Percentiles rank a stretch among this genome's conserved stretches.
Conservation (phyloP, 2,329 filamentous ascomycete genomes). For the Colletotrichum destructivum region DNA sequence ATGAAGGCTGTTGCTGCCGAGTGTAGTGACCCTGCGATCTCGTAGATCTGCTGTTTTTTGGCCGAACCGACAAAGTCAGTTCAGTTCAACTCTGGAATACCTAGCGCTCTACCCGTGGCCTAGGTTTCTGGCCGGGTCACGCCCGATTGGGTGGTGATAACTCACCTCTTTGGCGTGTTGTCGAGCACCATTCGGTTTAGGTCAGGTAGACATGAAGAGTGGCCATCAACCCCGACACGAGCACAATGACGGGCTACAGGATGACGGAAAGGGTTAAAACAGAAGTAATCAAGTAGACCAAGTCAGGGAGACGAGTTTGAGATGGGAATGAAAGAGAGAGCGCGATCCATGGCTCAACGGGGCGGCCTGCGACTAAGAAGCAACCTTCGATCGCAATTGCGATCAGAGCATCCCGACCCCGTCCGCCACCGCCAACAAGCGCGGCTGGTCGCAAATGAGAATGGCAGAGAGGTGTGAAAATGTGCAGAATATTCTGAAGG, state of each 20-base stretch:
- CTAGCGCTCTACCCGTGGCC: background rate
- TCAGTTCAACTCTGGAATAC: background rate
- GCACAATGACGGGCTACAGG: conserved; percentile 12
- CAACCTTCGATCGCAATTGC: conserved; percentile 43
- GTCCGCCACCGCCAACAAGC: conserved; percentile 37
- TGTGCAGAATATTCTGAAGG: background rate
- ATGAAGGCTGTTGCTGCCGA: conserved; percentile 38
- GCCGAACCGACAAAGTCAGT: conserved; percentile 4
- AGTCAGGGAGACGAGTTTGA: conserved; percentile 14
- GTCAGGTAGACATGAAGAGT: conserved; percentile 40
- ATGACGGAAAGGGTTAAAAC: background rate
- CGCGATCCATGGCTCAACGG: conserved; percentile 36
- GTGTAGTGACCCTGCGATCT: conserved; percentile 41
- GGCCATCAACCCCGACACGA: conserved; percentile 36
- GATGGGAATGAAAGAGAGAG: conserved; percentile 33
- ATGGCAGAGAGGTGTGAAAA: background rate
- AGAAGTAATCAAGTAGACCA: background rate
- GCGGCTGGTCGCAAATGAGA: conserved; percentile 34
- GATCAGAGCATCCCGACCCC: conserved; percentile 38
- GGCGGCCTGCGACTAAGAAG: conserved; percentile 42
- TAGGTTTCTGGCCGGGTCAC: conserved; percentile 3
- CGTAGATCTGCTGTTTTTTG: conserved; percentile 31
- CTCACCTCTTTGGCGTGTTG: conserved; percentile 42
- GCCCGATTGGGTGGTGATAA: conserved; percentile 22
- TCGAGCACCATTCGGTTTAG: conserved; percentile 42